A percentile compares a stretch with the other conserved stretches of the same genome.
Evolutionary conservation across 2,329 filamentous ascomycete species (phyloP).

Genomic region (Colletotrichum agaves): DNA sequence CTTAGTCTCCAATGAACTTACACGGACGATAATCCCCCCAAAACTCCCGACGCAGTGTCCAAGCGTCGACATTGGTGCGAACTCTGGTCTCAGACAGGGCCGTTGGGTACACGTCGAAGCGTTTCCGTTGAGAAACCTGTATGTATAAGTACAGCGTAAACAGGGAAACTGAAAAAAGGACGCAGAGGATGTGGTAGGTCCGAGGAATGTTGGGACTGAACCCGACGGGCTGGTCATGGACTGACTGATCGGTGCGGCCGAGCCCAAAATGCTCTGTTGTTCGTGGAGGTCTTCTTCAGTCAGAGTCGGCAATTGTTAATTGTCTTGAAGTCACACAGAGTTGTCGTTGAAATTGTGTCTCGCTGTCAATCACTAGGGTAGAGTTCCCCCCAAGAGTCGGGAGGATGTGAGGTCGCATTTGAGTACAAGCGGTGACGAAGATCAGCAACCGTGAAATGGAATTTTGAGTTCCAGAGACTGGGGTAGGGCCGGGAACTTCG

Average conservation of each 20-base stretch:
- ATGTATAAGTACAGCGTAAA: background rate
- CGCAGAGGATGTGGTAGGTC: slow-evolving; percentile 18
- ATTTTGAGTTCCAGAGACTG: slow-evolving; percentile 25
- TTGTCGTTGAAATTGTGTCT: background rate
- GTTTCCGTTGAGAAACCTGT: background rate
- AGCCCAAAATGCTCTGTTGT: background rate
- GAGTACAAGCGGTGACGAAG: slow-evolving; percentile 23
- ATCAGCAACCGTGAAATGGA: slow-evolving; percentile 16
- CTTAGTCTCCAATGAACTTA: slow-evolving; percentile 36
- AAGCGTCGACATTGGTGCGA: slow-evolving; percentile 21
- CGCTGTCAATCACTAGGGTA: background rate
- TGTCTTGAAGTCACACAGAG: background rate
- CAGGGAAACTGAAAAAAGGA: slow-evolving; percentile 7
- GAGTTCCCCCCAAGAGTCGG: background rate
- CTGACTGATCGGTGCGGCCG: slow-evolving; percentile 19
- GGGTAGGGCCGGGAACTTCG: slow-evolving; percentile 18
- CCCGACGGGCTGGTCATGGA: slow-evolving; percentile 35
- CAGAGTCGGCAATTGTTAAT: background rate
- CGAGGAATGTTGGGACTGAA: slow-evolving; percentile 26
- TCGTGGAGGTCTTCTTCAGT: background rate
- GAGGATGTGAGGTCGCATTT: slow-evolving; percentile 31
- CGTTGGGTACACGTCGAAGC: slow-evolving; percentile 24
- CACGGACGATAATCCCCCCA: slow-evolving; percentile 22
- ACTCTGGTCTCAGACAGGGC: slow-evolving; percentile 17
- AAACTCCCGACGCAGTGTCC: slow-evolving; percentile 20